Conservation (phyloP, 1,284 basidiomycete genomes). For the Trichosporon ovoides region DNA sequence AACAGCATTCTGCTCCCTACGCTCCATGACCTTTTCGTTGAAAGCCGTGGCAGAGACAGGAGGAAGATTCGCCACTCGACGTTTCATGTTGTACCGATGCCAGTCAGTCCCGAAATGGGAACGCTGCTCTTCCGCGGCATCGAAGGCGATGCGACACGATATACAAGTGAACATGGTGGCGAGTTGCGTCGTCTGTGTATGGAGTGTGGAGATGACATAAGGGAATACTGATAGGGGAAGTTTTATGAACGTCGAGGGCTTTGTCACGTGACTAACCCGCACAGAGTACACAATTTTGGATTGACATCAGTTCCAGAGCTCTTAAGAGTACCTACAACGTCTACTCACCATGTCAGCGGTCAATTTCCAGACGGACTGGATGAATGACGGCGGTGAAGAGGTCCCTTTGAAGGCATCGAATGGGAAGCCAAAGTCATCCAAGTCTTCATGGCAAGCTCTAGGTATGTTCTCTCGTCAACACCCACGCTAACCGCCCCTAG, state of each 20-base stretch:
- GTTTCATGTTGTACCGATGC: slow-evolving; percentile 98
- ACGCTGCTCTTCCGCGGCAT: slow-evolving; percentile 78
- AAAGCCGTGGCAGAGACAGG: slow-evolving; percentile 76
- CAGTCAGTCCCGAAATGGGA: slow-evolving; percentile 89
- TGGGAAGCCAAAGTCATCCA: slow-evolving; percentile 8
- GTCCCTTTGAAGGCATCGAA: neutral
- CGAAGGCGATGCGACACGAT: slow-evolving; percentile 86
- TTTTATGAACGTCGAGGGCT: neutral
- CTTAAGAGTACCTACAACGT: neutral
- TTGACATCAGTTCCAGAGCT: too few relatives aligned
- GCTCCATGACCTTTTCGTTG: slow-evolving; percentile 83
- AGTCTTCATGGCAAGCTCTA: slow-evolving; percentile 30
- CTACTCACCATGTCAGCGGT: neutral
- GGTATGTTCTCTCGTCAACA: slow-evolving; percentile 21
- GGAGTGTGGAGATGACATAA: neutral
- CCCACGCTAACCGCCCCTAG: slow-evolving; percentile 48
- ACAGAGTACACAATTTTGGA: too few relatives aligned
- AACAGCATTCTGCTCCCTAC: slow-evolving; percentile 66
- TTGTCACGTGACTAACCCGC: neutral
- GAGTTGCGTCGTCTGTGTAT: neutral
- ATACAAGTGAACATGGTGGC: slow-evolving; percentile 72
- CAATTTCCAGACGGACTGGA: slow-evolving; percentile 17
- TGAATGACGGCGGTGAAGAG: neutral
- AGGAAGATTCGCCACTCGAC: slow-evolving; percentile 83
- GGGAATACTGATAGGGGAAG: neutral